Conservation (phyloP, 495 filamentous ascomycete genomes). For the Lindgomyces ingoldianus region DNA sequence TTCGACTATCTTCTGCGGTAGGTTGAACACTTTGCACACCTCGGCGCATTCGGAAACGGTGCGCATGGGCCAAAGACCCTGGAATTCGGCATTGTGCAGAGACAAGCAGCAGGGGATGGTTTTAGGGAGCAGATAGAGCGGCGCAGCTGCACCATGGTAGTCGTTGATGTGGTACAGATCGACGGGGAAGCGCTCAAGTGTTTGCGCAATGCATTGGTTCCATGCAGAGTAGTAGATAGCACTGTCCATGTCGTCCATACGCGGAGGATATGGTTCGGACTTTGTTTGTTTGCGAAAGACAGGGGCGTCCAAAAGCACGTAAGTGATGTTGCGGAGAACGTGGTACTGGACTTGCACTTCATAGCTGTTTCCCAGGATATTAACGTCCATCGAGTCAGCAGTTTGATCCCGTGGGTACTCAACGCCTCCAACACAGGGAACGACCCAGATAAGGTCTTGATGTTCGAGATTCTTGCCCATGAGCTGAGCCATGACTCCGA, state of each 20-base stretch:
- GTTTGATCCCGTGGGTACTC: conserved; percentile 63
- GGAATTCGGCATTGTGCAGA: conserved; percentile 73
- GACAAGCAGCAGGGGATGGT: conserved; percentile 60
- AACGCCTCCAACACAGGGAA: conserved; percentile 70
- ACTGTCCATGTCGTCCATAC: conserved; percentile 73
- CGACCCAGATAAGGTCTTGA: conserved; percentile 73
- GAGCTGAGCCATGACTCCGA: conserved; percentile 67
- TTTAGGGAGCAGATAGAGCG: conserved; percentile 66
- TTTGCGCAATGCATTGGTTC: conserved; percentile 70
- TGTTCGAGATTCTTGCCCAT: conserved; percentile 71
- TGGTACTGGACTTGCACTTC: conserved; percentile 69
- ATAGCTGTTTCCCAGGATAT: conserved; percentile 64
- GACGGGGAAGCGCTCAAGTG: conserved; percentile 61
- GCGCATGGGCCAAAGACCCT: conserved; percentile 73
- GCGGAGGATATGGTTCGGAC: conserved; percentile 66
- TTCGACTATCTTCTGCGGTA: conserved; percentile 53
- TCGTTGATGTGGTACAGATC: conserved; percentile 82
- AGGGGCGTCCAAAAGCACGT: conserved; percentile 68
- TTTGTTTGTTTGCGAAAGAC: conserved; percentile 70
- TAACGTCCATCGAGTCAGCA: conserved; percentile 65
- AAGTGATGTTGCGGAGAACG: conserved; percentile 66
- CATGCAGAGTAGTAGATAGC: conserved; percentile 74
- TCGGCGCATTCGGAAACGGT: conserved; percentile 66
- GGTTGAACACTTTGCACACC: conserved; percentile 71
- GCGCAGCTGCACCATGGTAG: conserved; percentile 74